phyloP scores from a whole-genome alignment of 2,329 filamentous ascomycete species.

The Rutstroemia sydowiana region DNA sequence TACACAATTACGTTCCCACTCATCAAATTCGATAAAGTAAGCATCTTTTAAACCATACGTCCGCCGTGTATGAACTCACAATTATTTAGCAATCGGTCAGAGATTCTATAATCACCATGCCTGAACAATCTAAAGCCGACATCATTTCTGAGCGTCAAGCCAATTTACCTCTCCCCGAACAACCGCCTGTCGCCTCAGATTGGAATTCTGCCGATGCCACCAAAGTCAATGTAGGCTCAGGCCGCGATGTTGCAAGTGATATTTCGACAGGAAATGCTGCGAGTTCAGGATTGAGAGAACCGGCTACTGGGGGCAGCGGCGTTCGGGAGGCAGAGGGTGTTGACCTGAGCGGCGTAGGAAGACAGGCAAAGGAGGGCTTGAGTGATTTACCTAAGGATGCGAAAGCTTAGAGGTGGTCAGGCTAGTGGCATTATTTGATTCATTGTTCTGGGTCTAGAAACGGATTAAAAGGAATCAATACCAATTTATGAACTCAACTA shows the following conservation, averaged over 20 bases:
- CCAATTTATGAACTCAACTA: no score
- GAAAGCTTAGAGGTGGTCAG: not conserved
- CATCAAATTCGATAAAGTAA: not conserved
- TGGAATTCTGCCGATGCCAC: slow-evolving; percentile 65
- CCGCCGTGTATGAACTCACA: not conserved
- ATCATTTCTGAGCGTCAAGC: slow-evolving; percentile 60
- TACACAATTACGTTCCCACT: not conserved
- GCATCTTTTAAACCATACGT: not conserved
- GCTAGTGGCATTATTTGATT: not conserved
- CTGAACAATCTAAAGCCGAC: slow-evolving; percentile 46
- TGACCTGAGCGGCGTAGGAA: slow-evolving; percentile 53
- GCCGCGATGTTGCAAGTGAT: slow-evolving; percentile 35
- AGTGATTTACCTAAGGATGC: not conserved
- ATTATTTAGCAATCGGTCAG: not conserved
- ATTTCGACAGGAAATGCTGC: slow-evolving; percentile 43
- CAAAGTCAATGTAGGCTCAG: slow-evolving; percentile 58
- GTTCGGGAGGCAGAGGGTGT: slow-evolving; percentile 41
- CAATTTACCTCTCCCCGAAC: slow-evolving; percentile 72
- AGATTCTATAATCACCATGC: slow-evolving; percentile 15
- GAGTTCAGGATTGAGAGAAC: slow-evolving; percentile 47
- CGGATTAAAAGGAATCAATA: no score
- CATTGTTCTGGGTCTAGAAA: no score
- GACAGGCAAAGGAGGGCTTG: slow-evolving; percentile 48
- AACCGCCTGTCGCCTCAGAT: slow-evolving; percentile 70
- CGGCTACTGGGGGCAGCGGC: slow-evolving; percentile 50